Conservation (phyloP, 371 early-diverging fungal species). For the Phascolomyces articulosus region DNA sequence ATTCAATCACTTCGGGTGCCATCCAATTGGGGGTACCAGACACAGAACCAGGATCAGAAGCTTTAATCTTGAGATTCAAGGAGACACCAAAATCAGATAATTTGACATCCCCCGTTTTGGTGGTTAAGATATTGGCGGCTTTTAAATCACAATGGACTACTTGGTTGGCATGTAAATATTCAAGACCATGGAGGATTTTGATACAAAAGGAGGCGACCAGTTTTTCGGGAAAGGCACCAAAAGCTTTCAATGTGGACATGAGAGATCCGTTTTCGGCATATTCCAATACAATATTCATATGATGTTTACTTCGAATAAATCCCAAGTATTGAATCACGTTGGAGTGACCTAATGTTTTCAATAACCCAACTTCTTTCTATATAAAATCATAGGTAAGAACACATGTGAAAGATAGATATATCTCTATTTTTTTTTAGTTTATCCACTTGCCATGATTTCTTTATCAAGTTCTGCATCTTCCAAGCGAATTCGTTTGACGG, state of each 20-base stretch:
- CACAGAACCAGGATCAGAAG: slow-evolving; percentile 67
- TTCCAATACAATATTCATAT: slow-evolving; percentile 87
- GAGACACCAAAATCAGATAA: slow-evolving; percentile 95
- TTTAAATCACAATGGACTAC: slow-evolving; percentile 97
- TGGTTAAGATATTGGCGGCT: slow-evolving; percentile 92
- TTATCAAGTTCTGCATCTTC: slow-evolving; percentile 53
- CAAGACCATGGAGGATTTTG: slow-evolving; percentile 89
- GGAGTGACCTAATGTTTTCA: slow-evolving; percentile 74
- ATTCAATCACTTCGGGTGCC: slow-evolving; percentile 95
- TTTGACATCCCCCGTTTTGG: slow-evolving; percentile 92
- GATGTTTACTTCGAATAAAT: slow-evolving; percentile 72
- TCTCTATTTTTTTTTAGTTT: too few relatives aligned
- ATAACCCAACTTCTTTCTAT: slow-evolving; percentile 65
- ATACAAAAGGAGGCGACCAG: slow-evolving; percentile 87
- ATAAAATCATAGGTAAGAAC: too few relatives aligned
- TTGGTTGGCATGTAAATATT: slow-evolving; percentile 88
- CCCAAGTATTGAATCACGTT: slow-evolving; percentile 88
- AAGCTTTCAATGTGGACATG: slow-evolving; percentile 80
- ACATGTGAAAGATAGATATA: too few relatives aligned
- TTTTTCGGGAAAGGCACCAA: slow-evolving; percentile 92
- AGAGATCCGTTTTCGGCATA: slow-evolving; percentile 96
- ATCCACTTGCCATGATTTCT: slow-evolving; percentile 63
- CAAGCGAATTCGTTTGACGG: slow-evolving; percentile 82
- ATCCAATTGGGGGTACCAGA: slow-evolving; percentile 99
- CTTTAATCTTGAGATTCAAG: slow-evolving; percentile 75